These are phyloP conservation scores for Colletotrichum simmondsii DNA, from an alignment of 2,329 filamentous ascomycete species.

Conservation along the genomic window DNA sequence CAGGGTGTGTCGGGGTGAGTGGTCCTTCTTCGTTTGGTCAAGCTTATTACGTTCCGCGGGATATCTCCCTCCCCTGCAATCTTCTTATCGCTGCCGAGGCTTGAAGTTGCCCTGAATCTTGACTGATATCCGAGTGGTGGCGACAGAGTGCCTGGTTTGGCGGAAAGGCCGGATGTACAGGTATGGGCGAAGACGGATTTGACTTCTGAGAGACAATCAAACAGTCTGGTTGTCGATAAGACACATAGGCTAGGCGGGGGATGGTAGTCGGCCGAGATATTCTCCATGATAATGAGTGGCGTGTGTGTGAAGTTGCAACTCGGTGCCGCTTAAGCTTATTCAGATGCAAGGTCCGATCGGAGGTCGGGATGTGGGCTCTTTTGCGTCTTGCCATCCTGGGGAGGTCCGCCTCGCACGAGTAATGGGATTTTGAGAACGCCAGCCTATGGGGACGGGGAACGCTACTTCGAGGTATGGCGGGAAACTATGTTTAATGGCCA, in stretches of 20 bases:
- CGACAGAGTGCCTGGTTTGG: constrained; percentile 28
- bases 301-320: constrained; percentile 3
- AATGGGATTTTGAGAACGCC: constrained; percentile 3
- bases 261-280: background rate
- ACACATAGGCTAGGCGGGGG: background rate
- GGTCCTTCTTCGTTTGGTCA: background rate
- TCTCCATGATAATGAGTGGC: background rate
- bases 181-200: background rate
- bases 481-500: constrained; percentile 19
- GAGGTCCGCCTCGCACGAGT: constrained; percentile 19
- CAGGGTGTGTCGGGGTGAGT: constrained; percentile 33
- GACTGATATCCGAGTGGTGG: background rate
- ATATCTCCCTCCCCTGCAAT: background rate
- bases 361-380: constrained; percentile 21
- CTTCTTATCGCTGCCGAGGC: constrained; percentile 1
- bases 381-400: background rate
- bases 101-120: background rate
- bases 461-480: constrained; percentile 8
- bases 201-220: background rate
- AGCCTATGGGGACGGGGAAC: background rate
- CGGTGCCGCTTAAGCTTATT: constrained; percentile 30
- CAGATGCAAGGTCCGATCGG: constrained; percentile 31
- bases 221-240: background rate
- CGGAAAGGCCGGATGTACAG: constrained; percentile 26
- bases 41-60: background rate